Evolutionary conservation across 2,329 filamentous ascomycete species (phyloP).

Genomic region (Alternaria incomplexa): DNA sequence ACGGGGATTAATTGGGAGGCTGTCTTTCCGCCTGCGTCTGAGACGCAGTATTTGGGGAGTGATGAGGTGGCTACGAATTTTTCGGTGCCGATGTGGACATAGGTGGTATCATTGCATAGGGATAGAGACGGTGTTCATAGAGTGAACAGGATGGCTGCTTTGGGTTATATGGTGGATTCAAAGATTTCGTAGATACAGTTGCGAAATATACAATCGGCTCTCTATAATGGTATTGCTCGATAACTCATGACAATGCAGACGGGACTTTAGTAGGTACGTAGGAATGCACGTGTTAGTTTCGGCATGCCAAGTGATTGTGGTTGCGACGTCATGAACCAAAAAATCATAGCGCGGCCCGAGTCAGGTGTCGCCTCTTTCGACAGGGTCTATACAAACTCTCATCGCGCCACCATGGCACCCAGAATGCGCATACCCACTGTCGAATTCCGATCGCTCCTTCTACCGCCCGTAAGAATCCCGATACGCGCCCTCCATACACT

Average conservation of each 20-base stretch:
- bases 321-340: background rate
- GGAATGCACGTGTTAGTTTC: background rate
- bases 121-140: background rate
- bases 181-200: background rate
- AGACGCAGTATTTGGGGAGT: background rate
- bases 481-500: conserved; percentile 18
- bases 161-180: background rate
- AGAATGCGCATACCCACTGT: conserved; percentile 14
- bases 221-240: background rate
- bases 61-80: conserved; percentile 4
- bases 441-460: conserved; percentile 29
- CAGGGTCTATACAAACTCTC: background rate
- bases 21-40: conserved; percentile 20
- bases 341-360: background rate
- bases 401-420: conserved; percentile 17
- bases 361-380: background rate
- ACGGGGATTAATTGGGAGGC: conserved; percentile 31
- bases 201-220: background rate
- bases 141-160: background rate
- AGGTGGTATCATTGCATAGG: background rate
- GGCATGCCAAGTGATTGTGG: background rate
- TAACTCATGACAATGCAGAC: background rate
- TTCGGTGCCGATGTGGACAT: conserved; percentile 15
- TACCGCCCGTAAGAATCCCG: conserved; percentile 21
- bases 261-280: background rate